Conservation (phyloP, 805 yeast species). For the Phaffomyces thermotolerans region DNA sequence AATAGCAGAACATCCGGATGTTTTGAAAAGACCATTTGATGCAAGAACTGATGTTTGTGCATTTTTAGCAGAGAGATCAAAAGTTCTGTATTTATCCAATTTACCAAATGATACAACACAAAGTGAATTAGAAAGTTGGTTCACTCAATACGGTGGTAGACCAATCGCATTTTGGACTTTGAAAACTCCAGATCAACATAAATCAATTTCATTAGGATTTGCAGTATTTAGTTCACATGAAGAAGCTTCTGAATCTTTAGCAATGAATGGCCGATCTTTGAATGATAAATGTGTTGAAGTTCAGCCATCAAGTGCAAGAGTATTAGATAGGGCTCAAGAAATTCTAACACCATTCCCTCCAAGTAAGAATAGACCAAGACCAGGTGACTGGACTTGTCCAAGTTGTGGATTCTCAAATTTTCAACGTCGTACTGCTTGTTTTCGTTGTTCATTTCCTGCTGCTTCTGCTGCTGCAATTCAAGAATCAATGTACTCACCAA, state of each 20-base stretch:
- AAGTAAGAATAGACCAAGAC: conserved; percentile 81
- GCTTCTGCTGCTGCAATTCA: conserved; percentile 64
- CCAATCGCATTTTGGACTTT: conserved; percentile 89
- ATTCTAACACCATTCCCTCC: conserved; percentile 80
- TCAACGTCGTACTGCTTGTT: conserved; percentile 90
- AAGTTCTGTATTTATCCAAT: conserved; percentile 73
- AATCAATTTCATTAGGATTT: conserved; percentile 63
- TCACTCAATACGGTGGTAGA: conserved; percentile 76
- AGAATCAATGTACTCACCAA: conserved; percentile 41
- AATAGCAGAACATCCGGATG: conserved; percentile 41
- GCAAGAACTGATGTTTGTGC: conserved; percentile 62
- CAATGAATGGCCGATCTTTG: conserved; percentile 70
- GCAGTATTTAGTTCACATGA: conserved; percentile 81
- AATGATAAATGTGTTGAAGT: conserved; percentile 76
- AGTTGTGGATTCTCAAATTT: conserved; percentile 93
- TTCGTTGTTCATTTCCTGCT: conserved; percentile 86
- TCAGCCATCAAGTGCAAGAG: conserved; percentile 74
- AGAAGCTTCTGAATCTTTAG: conserved; percentile 72
- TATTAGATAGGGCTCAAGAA: conserved; percentile 77
- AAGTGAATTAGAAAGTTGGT: conserved; percentile 86
- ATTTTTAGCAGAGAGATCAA: conserved; percentile 65
- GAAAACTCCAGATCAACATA: conserved; percentile 49
- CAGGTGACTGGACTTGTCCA: conserved; percentile 98
- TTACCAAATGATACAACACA: conserved; percentile 84
- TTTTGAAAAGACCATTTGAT: conserved; percentile 70